Percentiles rank a stretch among this genome's conserved stretches.
Conservation (phyloP, 1,139 yeast species). For the Wickerhamomyces sp. region DNA sequence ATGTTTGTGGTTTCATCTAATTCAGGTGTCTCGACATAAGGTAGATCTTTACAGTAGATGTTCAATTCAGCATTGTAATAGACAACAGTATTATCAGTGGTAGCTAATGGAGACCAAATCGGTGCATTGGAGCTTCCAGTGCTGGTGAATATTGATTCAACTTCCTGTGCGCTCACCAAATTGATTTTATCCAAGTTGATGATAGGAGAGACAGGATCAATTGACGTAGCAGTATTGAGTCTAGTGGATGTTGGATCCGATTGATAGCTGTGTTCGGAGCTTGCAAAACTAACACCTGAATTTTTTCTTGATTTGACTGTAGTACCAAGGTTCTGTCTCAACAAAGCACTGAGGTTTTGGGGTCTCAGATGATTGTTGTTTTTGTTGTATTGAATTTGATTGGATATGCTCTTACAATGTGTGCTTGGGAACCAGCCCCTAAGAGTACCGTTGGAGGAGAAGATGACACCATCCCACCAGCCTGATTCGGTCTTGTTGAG, state of each 20-base stretch:
- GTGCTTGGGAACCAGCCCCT: constrained; percentile 79
- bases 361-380: constrained; percentile 2
- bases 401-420: constrained; percentile 34
- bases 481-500: constrained; percentile 48
- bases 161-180: constrained; percentile 29
- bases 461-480: constrained; percentile 75
- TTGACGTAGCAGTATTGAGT: not conserved
- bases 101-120: constrained; percentile 54
- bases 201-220: constrained; percentile 2
- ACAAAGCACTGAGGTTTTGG: constrained; percentile 11
- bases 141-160: constrained; percentile 29
- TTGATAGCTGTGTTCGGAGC: constrained; percentile 17
- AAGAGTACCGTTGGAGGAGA: constrained; percentile 27
- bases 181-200: constrained; percentile 17
- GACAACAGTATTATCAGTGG: constrained; percentile 49
- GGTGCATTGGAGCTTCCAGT: constrained; percentile 26
- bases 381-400: constrained; percentile 5
- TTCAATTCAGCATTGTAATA: constrained; percentile 57
- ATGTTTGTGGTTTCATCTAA: constrained; percentile 29
- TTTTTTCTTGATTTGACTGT: constrained; percentile 16
- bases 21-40: constrained; percentile 36
- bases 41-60: constrained; percentile 51
- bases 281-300: constrained; percentile 19
- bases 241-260: constrained; percentile 1
- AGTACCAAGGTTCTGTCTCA: constrained; percentile 17